Evolutionary conservation across 2,329 filamentous ascomycete species (phyloP).

Genomic region (Xylariaceae sp.): DNA sequence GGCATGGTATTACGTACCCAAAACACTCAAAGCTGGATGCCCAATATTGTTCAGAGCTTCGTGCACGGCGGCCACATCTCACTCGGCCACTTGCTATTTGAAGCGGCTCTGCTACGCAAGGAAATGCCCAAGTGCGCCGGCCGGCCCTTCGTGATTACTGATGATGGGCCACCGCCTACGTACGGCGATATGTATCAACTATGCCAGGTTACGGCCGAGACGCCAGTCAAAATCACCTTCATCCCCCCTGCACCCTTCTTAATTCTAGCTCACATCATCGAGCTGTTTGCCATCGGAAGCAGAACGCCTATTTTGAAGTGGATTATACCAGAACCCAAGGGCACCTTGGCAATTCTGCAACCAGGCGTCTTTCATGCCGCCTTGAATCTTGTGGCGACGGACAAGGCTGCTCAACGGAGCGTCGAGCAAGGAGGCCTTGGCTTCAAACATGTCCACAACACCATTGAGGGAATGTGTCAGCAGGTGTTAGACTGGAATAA

Average conservation of each 20-base stretch:
- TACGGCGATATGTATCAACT: conserved; percentile 51
- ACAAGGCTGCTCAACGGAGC: conserved; percentile 45
- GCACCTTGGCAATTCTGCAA: conserved; percentile 49
- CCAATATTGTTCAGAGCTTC: conserved; percentile 56
- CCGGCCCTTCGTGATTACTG: conserved; percentile 58
- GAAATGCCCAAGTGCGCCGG: conserved; percentile 48
- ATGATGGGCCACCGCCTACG: conserved; percentile 53
- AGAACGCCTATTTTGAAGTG: conserved; percentile 34
- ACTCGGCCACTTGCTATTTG: conserved; percentile 59
- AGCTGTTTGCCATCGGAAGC: conserved; percentile 45
- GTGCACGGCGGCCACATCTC: conserved; percentile 60
- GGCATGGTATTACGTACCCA: conserved; percentile 43
- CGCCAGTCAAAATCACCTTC: conserved; percentile 41
- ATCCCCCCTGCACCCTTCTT: conserved; percentile 48
- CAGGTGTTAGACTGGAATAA: conserved; percentile 51
- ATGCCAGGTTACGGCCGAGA: conserved; percentile 40
- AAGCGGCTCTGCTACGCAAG: conserved; percentile 54
- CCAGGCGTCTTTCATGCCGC: conserved; percentile 48
- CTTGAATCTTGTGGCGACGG: conserved; percentile 47
- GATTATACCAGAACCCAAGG: conserved; percentile 36
- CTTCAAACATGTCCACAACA: conserved; percentile 47
- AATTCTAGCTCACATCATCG: conserved; percentile 47
- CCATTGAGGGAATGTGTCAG: conserved; percentile 51
- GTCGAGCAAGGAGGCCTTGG: conserved; percentile 52
- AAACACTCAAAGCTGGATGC: conserved; percentile 51